These are phyloP conservation scores for Epichloe baconii DNA, from an alignment of 2,329 filamentous ascomycete genomes.

Conservation along the genomic window DNA sequence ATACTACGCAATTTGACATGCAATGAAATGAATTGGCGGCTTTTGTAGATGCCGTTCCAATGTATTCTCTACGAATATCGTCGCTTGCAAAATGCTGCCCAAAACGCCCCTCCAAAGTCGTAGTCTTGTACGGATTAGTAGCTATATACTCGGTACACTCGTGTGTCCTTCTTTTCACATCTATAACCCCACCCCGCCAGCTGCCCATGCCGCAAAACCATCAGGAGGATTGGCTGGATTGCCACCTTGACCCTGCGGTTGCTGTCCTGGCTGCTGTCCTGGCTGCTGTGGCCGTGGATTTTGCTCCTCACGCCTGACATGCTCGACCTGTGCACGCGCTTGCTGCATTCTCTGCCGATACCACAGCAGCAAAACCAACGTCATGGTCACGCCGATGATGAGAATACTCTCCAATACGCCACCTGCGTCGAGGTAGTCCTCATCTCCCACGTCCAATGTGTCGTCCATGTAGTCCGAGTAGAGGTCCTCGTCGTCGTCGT, in stretches of 20 bases:
- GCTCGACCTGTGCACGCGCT: slow-evolving; percentile 27
- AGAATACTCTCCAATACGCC: slow-evolving; percentile 73
- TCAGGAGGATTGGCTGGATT: slow-evolving; percentile 10
- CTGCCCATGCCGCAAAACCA: slow-evolving; percentile 23
- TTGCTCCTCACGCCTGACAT: slow-evolving; percentile 12
- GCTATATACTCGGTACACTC: slow-evolving; percentile 3
- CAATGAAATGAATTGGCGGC: neutral
- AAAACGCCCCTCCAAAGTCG: slow-evolving; percentile 5
- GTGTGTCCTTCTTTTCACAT: neutral
- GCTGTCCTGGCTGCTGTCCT: slow-evolving; percentile 3
- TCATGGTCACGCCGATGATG: slow-evolving; percentile 64
- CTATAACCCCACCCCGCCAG: slow-evolving; percentile 23
- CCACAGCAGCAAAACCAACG: slow-evolving; percentile 66
- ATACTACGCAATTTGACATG: neutral
- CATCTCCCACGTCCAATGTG: slow-evolving; percentile 40
- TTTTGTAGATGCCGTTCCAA: neutral
- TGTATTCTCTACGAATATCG: neutral
- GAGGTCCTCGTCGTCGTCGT: slow-evolving; percentile 40
- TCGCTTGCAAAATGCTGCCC: slow-evolving; percentile 6
- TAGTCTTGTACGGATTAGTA: neutral
- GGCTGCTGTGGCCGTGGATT: slow-evolving; percentile 2
- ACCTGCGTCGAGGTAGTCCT: slow-evolving; percentile 56
- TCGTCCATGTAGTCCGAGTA: slow-evolving; percentile 42
- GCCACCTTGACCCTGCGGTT: neutral
- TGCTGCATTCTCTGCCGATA: slow-evolving; percentile 63